Evolutionary conservation across 768 basidiomycete species (phyloP).

Genomic region (Pleurotus eryngii): DNA sequence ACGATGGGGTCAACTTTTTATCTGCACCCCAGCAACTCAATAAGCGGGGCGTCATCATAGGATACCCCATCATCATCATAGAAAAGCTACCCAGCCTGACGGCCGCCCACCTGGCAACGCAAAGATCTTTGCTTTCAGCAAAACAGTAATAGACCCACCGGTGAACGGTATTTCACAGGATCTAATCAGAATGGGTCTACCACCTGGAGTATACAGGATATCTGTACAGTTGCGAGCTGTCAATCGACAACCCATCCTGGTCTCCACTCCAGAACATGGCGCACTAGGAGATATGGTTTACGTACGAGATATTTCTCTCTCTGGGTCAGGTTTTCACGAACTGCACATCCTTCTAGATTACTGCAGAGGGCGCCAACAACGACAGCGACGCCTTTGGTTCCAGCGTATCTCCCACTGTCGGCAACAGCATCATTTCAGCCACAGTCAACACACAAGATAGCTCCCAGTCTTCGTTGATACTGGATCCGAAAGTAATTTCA

Average conservation of each 20-base stretch:
- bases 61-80: conserved; percentile 35
- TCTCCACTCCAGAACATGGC: conserved; percentile 60
- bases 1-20: conserved; percentile 51
- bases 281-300: conserved; percentile 58
- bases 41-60: conserved; percentile 26
- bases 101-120: conserved; percentile 48
- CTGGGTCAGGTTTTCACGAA: no score
- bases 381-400: neutral
- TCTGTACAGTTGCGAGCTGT: conserved; percentile 52
- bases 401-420: no score
- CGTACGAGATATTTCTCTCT: conserved; percentile 29
- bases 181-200: conserved; percentile 50
- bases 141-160: conserved; percentile 44
- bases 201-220: conserved; percentile 56
- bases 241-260: conserved; percentile 59
- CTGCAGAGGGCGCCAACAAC: conserved; percentile 11
- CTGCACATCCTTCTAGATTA: conserved; percentile 23
- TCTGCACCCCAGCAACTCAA: conserved; percentile 56
- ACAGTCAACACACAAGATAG: neutral
- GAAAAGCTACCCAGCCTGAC: conserved; percentile 41
- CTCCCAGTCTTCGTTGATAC: neutral
- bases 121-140: conserved; percentile 55
- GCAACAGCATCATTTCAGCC: neutral
- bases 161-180: conserved; percentile 46
- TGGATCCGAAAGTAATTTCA: neutral